phyloP scores from a whole-genome alignment of 352 stramenopile species.

The Bremia lactucae region DNA sequence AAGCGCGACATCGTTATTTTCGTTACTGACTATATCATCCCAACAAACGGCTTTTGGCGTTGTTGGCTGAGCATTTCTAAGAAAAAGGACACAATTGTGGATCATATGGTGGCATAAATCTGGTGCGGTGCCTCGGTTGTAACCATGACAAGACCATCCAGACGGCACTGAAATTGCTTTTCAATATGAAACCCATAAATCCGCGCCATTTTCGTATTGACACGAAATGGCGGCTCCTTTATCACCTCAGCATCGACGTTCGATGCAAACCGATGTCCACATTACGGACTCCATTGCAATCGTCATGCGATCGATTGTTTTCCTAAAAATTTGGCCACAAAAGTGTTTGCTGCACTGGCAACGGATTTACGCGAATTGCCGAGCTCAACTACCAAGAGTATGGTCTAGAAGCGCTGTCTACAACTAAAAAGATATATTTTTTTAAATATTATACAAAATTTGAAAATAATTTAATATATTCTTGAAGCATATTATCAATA shows the following conservation, averaged over 20 bases:
- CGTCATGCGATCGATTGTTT: conserved; percentile 91
- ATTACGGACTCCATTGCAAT: conserved; percentile 89
- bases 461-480: too few relatives aligned
- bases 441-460: too few relatives aligned
- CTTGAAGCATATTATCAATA: too few relatives aligned
- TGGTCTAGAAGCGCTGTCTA: conserved; percentile 84
- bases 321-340: conserved; percentile 84
- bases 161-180: conserved; percentile 82
- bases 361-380: conserved; percentile 88
- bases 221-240: conserved; percentile 88
- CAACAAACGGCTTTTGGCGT: too few relatives aligned
- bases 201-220: conserved; percentile 73
- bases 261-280: conserved; percentile 92
- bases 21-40: too few relatives aligned
- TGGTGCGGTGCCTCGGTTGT: conserved; percentile 71
- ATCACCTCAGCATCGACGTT: conserved; percentile 93
- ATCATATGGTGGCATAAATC: conserved; percentile 64
- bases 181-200: conserved; percentile 87
- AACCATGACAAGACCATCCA: conserved; percentile 82
- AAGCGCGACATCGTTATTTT: too few relatives aligned
- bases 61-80: conserved; percentile 91
- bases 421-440: too few relatives aligned
- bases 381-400: conserved; percentile 87
- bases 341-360: conserved; percentile 89
- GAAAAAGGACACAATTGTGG: conserved; percentile 88